Conservation (phyloP, 176 grass and related monocot species). For the Aegilops umbellulata region DNA sequence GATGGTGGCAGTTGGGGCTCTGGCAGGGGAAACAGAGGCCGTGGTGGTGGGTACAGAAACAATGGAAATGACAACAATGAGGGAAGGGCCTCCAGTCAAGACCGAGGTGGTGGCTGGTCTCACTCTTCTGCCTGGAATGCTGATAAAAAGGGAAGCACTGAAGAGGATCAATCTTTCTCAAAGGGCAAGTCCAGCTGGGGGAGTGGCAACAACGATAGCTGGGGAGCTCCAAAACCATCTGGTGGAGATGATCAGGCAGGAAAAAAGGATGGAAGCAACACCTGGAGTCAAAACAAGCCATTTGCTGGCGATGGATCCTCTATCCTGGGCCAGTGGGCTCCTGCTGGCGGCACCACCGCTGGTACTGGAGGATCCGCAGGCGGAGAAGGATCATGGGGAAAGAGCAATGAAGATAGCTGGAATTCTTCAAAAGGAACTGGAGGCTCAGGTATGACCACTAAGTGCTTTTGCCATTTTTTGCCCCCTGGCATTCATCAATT, state of each 20-base stretch:
- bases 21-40: slow-evolving; percentile 31
- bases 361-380: background rate
- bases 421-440: background rate
- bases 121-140: slow-evolving; percentile 36
- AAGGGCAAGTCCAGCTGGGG: slow-evolving; percentile 33
- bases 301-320: slow-evolving; percentile 12
- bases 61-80: slow-evolving; percentile 31
- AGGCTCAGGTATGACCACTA: background rate
- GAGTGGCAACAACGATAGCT: slow-evolving; percentile 29
- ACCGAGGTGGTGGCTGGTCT: slow-evolving; percentile 27
- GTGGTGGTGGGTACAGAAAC: slow-evolving; percentile 22
- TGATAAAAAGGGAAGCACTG: slow-evolving; percentile 20
- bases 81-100: slow-evolving; percentile 16
- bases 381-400: slow-evolving; percentile 29
- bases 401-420: slow-evolving; percentile 32
- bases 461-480: background rate
- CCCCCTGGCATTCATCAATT: background rate
- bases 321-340: slow-evolving; percentile 31
- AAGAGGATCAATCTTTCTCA: slow-evolving; percentile 18
- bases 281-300: slow-evolving; percentile 33
- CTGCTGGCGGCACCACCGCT: background rate
- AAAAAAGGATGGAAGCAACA: slow-evolving; percentile 22
- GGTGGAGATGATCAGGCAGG: slow-evolving; percentile 26
- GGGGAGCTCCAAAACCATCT: slow-evolving; percentile 24
- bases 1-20: slow-evolving; percentile 39